Conservation (phyloP, 2,329 filamentous ascomycete genomes). For the Cytospora piceae region DNA sequence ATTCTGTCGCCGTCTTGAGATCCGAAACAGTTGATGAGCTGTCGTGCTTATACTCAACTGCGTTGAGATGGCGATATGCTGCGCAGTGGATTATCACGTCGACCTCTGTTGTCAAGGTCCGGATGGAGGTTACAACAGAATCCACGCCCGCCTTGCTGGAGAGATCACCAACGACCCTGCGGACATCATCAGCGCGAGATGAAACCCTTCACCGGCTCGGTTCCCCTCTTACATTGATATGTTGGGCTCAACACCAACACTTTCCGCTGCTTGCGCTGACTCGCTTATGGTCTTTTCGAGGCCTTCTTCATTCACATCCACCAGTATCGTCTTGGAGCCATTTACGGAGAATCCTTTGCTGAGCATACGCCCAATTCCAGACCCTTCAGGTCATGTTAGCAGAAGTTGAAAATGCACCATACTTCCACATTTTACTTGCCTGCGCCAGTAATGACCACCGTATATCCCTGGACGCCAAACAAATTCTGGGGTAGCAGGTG, state of each 20-base stretch:
- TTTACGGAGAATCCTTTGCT: slow-evolving; percentile 31
- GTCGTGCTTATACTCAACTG: slow-evolving; percentile 27
- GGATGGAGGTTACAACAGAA: slow-evolving; percentile 13
- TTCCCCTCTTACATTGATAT: neutral
- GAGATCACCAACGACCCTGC: slow-evolving; percentile 28
- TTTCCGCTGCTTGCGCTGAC: slow-evolving; percentile 11
- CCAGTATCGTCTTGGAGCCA: slow-evolving; percentile 31
- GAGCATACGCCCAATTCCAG: slow-evolving; percentile 33
- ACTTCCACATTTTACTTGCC: neutral
- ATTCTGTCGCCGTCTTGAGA: slow-evolving; percentile 29
- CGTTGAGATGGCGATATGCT: slow-evolving; percentile 29
- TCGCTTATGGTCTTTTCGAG: slow-evolving; percentile 10
- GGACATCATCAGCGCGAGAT: neutral
- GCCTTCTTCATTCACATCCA: slow-evolving; percentile 30
- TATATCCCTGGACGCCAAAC: slow-evolving; percentile 4
- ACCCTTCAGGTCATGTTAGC: neutral
- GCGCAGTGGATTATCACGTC: slow-evolving; percentile 29
- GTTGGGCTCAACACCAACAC: slow-evolving; percentile 12
- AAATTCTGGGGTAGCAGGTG: slow-evolving; percentile 2
- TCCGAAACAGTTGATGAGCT: slow-evolving; percentile 9
- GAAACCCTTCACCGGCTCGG: neutral
- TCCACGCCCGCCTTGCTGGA: slow-evolving; percentile 28
- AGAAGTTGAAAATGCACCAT: neutral
- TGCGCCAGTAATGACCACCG: slow-evolving; percentile 6
- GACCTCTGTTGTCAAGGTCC: slow-evolving; percentile 16